These are phyloP conservation scores for Cyclotella distinguenda DNA, from an alignment of 108 stramenopile genomes.

Conservation along the genomic window DNA sequence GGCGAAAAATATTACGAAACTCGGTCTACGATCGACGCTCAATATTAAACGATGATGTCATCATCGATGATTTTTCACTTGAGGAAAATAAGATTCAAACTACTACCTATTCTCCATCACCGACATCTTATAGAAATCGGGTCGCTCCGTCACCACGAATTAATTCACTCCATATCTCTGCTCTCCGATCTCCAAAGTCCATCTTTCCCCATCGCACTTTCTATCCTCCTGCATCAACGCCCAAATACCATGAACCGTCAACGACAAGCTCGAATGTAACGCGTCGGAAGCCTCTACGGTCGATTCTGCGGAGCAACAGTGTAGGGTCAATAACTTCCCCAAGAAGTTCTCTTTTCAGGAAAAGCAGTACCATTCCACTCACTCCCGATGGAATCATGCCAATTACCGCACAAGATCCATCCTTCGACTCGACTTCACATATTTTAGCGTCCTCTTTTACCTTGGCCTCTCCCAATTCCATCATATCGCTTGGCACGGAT, in stretches of 20 bases:
- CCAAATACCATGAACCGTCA: conserved; percentile 16
- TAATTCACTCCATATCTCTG: not conserved
- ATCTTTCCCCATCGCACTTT: conserved; percentile 12
- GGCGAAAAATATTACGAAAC: not conserved
- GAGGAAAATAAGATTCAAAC: too few species aligned
- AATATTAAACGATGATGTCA: not conserved
- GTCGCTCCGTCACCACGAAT: conserved; percentile 1
- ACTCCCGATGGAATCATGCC: conserved; percentile 1
- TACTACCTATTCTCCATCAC: not conserved
- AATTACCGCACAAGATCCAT: too few species aligned
- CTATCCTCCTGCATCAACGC: conserved; percentile 24
- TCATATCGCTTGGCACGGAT: conserved; percentile 15
- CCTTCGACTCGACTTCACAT: not conserved
- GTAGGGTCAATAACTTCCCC: not conserved
- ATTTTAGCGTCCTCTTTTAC: conserved; percentile 13
- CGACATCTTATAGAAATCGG: not conserved
- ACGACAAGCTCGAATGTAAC: not conserved
- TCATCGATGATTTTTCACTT: not conserved
- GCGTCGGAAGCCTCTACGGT: conserved; percentile 3
- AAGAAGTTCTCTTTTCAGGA: conserved; percentile 3
- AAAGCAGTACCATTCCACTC: not conserved
- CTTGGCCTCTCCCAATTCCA: conserved; percentile 34
- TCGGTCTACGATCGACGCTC: not conserved
- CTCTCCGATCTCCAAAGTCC: not conserved
- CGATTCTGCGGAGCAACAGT: conserved; percentile 15